A percentile compares a stretch with the other conserved stretches of the same genome.
These are phyloP conservation scores for Raffaelea deltoideospora DNA, from an alignment of 2,329 filamentous ascomycete species.

Conservation along the genomic window DNA sequence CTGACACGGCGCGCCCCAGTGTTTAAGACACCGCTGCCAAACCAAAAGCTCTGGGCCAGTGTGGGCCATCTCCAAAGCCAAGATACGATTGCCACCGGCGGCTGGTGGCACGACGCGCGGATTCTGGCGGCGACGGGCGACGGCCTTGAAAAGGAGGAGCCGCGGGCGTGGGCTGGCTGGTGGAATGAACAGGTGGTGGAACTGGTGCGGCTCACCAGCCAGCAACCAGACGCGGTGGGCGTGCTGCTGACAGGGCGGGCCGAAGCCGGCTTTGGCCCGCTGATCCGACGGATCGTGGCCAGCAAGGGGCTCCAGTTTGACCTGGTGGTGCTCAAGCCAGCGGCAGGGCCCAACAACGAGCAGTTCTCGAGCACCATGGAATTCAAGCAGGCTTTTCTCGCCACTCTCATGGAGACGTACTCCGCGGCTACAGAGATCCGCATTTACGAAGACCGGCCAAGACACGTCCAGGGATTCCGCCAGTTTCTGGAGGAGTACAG, in stretches of 20 bases:
- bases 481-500: conserved; percentile 76
- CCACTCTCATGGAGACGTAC: conserved; percentile 75
- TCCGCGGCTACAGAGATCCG: conserved; percentile 66
- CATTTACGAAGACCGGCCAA: conserved; percentile 52
- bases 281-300: conserved; percentile 66
- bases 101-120: conserved; percentile 92
- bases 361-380: conserved; percentile 69
- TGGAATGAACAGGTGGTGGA: conserved; percentile 89
- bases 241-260: conserved; percentile 79
- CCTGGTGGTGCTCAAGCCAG: conserved; percentile 75
- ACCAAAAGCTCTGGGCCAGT: conserved; percentile 72
- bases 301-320: conserved; percentile 77
- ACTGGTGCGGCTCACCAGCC: conserved; percentile 64
- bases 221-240: conserved; percentile 70
- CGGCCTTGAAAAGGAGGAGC: conserved; percentile 68
- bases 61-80: conserved; percentile 63
- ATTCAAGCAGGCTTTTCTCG: conserved; percentile 82
- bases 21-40: conserved; percentile 82
- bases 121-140: conserved; percentile 79
- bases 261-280: conserved; percentile 59
- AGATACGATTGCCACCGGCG: conserved; percentile 65
- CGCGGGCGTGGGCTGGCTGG: conserved; percentile 76
- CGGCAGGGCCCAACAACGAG: conserved; percentile 64
- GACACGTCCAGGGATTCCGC: conserved; percentile 66
- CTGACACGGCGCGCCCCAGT: conserved; percentile 35